Percentiles rank a stretch among this genome's conserved stretches.
Conservation (phyloP, 2,329 filamentous ascomycete species). For the Beauveria brongniartii region DNA sequence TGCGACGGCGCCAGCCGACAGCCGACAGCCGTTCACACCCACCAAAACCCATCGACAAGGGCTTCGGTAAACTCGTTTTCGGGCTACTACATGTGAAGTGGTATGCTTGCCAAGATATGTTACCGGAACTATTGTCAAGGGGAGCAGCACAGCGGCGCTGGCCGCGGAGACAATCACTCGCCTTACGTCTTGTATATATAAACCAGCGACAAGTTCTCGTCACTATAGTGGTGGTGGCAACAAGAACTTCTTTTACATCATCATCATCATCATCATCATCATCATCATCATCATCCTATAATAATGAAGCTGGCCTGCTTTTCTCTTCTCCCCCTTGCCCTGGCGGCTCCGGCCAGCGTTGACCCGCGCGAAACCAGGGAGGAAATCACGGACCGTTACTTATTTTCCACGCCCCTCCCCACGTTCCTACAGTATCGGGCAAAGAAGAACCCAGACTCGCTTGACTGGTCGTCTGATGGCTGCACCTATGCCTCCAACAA, state of each 20-base stretch:
- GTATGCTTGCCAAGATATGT: neutral
- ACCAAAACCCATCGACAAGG: neutral
- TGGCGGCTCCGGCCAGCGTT: conserved; percentile 23
- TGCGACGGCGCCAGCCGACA: neutral
- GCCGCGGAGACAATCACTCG: no score
- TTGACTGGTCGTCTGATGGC: conserved; percentile 18
- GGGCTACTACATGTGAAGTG: neutral
- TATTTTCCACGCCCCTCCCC: neutral
- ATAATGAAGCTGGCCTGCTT: conserved; percentile 4
- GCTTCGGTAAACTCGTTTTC: neutral
- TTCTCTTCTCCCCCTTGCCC: conserved; percentile 8
- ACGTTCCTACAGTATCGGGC: neutral
- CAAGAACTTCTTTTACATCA: neutral
- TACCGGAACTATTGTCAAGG: neutral
- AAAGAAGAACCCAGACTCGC: neutral
- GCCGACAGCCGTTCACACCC: neutral
- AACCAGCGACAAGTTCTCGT: neutral
- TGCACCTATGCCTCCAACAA: conserved; percentile 20
- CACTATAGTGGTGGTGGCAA: no score
- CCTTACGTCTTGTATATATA: neutral
- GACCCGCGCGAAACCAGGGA: conserved; percentile 16
- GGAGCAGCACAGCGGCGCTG: neutral
- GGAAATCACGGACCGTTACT: conserved; percentile 5
- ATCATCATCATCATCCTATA: neutral
- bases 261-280: no score